Evolutionary conservation across 1,284 basidiomycete genomes (phyloP), one percentile per base, ranked within the genome.

Genomic region (Ustilago esculenta): DNA sequence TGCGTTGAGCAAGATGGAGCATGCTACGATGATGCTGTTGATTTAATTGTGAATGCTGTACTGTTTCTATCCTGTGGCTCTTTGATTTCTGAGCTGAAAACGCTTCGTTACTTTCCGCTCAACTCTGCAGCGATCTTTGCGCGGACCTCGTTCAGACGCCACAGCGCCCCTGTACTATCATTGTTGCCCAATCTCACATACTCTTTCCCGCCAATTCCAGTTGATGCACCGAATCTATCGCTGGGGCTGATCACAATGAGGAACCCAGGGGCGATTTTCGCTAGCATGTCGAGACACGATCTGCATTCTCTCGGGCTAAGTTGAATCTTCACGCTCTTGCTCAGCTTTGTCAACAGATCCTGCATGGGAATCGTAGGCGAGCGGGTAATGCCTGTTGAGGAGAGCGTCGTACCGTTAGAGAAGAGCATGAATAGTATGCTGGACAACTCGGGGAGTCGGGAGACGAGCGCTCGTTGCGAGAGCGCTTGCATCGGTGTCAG

Each of bases 371-470:
- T 44, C 3, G 61, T 65, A 0, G 73, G 66, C 1, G 45, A 49
- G 0, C 58, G 39, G 0, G 49, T 44, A n/a, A 59, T 53, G 10
- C 66, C 66, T 12, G 30, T 64, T 1, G 55, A 58, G 0, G 52
- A 49, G 1, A 57, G 59, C 2, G 58, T 69, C 7, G 59, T 58
- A 12, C 56, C 63, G 54, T 64, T 67, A 43, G 60, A 64, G 30
- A 76, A 76, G 15, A 76, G 61, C 69, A 76, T 72, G 41, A 72
- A 72, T n/a, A 77, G 40, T 23, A 71, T 72, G 12, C 50, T 54
- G 33, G 60, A 70, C 12, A 77, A 43, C 30, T 77, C 74, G 10
- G 63, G 60, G 0, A 77, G 40, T 0, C 75, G 55, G 2, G 64
- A 67, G 29, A 77, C 51, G 17, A 70, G 50, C 0, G 69, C 45